Evolutionary conservation across 495 filamentous ascomycete species (phyloP), one percentile per base, ranked within the genome.

Genomic region (Paragyromitra xinjiangensis): DNA sequence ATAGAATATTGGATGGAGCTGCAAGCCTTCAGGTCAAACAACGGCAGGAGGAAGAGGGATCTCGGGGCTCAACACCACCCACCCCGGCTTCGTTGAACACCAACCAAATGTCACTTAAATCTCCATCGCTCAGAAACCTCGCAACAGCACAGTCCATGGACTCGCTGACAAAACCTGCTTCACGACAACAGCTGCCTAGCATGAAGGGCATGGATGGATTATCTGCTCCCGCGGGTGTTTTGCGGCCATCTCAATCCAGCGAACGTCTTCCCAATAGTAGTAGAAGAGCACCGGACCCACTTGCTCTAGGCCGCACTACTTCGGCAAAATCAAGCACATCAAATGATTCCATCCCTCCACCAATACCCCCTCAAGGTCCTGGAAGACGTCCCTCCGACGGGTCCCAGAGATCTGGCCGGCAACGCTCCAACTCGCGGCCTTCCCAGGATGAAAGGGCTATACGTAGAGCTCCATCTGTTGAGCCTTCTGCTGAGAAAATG

Each of bases 1-100:
- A 95, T 72, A 85, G 88, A 51, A 86, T 97, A 48, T 80, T 90
- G 55, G 91, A 89, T 42, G 82, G 84, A 11, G 85, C 82, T 8
- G 50, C 78, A 64, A 80, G 63, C 45, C 45, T 80, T 42, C 75
- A 80, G 34, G 77, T 73, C 66, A 73, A 67, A 39, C 79, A 73
- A 40, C 67, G 73, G 26, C 76, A 69, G 19, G 66, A 75, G 71
- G 77, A 79, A n/a, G 78, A 78, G 12, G 73, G 74, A 44, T 79
- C 44, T 26, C 59, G 75, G 50, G 73, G 59, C 9, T 78, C 68
- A 12, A 75, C 77, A 62, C 70, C 77, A 45, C 78, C 64, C 12
- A 71, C 61, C 6, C 62, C 71, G n/a, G 51, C 72, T 29, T 48
- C 42, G 14, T 45, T 79, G 37, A 59, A 69, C n/a, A 51, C 78